Evolutionary conservation across 179 eudicot genomes (phyloP), one percentile per base, ranked within the genome.

Genomic region (Pouteria campechiana): DNA sequence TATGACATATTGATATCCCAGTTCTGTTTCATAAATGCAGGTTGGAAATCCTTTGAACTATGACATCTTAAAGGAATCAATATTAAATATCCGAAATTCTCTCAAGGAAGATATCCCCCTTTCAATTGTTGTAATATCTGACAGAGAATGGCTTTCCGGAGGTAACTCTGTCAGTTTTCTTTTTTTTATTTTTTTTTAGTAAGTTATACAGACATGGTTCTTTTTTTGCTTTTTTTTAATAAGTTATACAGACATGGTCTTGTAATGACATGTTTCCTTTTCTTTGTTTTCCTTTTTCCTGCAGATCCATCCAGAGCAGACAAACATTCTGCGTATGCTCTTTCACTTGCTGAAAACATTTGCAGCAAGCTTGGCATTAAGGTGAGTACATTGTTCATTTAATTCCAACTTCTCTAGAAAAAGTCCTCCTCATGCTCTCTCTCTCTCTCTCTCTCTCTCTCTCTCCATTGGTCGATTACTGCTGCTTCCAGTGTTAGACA

Each of bases 221-320:
- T n/a, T n/a, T n/a, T n/a, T n/a, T n/a, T n/a, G n/a, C n/a, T n/a
- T n/a, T n/a, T n/a, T n/a, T n/a, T n/a, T n/a, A n/a, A n/a, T n/a
- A n/a, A n/a, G n/a, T n/a, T n/a, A n/a, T n/a, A n/a, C n/a, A n/a
- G n/a, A n/a, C n/a, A n/a, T n/a, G n/a, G n/a, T n/a, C n/a, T n/a
- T 15, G 20, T 20, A 42, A 32, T 36, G 14, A 52, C 27, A 23
- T 30, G 20, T 45, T 54, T 31, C 14, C 17, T 22, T 50, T 19
- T 10, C 14, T 53, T 34, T 1, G 36, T 17, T 32, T 20, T 32
- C 37, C 24, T 51, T 56, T 44, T 54, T 52, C 41, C 38, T 64
- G 60, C 73, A 90, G 98, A 90, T 73, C 68, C 83, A 46, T 64
- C 90, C 48, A 67, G 79, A 75, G 94, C 87, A 28, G 98, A 90